A percentile compares a stretch with the other conserved stretches of the same genome.
Conservation (phyloP, 495 filamentous ascomycete species). For the Aspergillus haitiensis region DNA sequence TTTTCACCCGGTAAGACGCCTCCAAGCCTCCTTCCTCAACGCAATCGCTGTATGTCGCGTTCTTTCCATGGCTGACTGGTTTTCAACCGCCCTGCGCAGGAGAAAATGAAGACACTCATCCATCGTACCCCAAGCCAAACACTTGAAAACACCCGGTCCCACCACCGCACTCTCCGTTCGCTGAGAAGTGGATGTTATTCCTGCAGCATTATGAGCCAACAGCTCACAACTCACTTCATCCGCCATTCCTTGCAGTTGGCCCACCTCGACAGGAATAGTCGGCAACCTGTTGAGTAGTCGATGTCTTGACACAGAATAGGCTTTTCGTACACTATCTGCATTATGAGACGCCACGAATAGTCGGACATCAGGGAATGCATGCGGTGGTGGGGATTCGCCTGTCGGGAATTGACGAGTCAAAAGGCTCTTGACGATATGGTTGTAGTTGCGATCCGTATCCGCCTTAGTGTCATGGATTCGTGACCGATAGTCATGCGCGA, state of each 20-base stretch:
- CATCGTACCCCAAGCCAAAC: slow-evolving; percentile 81
- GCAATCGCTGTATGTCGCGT: slow-evolving; percentile 67
- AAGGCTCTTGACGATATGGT: slow-evolving; percentile 51
- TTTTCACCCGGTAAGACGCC: slow-evolving; percentile 27
- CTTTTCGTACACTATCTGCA: slow-evolving; percentile 44
- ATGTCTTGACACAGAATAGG: slow-evolving; percentile 35
- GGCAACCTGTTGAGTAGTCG: slow-evolving; percentile 41
- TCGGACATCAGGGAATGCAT: slow-evolving; percentile 22
- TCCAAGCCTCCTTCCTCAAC: slow-evolving; percentile 62
- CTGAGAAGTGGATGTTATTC: background rate
- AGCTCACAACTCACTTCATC: slow-evolving; percentile 83
- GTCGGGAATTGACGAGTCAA: slow-evolving; percentile 65
- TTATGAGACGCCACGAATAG: slow-evolving; percentile 33
- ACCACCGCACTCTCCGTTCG: slow-evolving; percentile 15
- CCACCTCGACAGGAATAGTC: slow-evolving; percentile 64
- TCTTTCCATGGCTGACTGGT: slow-evolving; percentile 72
- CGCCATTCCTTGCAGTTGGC: slow-evolving; percentile 89
- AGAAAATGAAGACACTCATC: slow-evolving; percentile 86
- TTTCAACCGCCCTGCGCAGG: slow-evolving; percentile 77
- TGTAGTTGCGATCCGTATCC: slow-evolving; percentile 42
- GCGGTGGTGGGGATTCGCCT: slow-evolving; percentile 62
- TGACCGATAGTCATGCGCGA: slow-evolving; percentile 36
- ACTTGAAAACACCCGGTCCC: slow-evolving; percentile 68
- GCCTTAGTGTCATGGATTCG: slow-evolving; percentile 44
- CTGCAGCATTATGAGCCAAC: slow-evolving; percentile 42